Percentiles rank a stretch among this genome's conserved stretches.
These are phyloP conservation scores for Coemansia sp. DNA, from an alignment of 192 early-diverging fungal genomes.

Conservation along the genomic window DNA sequence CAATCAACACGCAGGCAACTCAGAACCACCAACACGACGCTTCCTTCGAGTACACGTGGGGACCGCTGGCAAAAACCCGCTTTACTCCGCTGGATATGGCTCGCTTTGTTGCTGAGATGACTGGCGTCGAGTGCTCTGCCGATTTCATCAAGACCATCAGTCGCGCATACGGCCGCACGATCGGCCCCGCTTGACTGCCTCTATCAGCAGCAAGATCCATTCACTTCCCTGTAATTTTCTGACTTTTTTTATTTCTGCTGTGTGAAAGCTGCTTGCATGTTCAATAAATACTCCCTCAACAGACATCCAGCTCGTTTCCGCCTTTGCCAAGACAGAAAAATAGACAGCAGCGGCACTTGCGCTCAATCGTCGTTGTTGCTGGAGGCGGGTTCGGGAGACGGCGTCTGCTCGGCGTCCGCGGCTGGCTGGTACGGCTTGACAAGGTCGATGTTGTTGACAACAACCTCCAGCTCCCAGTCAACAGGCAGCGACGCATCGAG, in stretches of 20 bases:
- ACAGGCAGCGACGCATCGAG: slow-evolving; percentile 74
- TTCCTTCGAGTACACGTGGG: slow-evolving; percentile 43
- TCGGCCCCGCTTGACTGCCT: background rate
- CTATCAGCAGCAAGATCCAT: background rate
- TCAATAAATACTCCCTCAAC: too few relatives aligned
- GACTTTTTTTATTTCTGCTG: background rate
- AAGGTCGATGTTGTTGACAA: slow-evolving; percentile 75
- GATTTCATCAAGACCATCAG: slow-evolving; percentile 44
- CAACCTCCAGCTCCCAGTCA: slow-evolving; percentile 71
- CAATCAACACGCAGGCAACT: slow-evolving; percentile 5
- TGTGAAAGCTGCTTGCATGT: background rate
- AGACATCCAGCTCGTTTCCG: too few relatives aligned
- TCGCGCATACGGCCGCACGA: slow-evolving; percentile 45
- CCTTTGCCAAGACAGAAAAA: too few relatives aligned
- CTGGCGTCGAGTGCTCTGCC: slow-evolving; percentile 40
- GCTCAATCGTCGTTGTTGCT: background rate
- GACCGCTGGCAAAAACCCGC: slow-evolving; percentile 35
- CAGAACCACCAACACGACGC: slow-evolving; percentile 28
- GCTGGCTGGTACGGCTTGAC: slow-evolving; percentile 56
- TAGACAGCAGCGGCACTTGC: too few relatives aligned
- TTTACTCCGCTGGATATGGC: slow-evolving; percentile 51
- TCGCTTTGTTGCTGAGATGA: slow-evolving; percentile 40
- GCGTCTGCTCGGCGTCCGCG: background rate
- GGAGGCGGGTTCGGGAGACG: background rate
- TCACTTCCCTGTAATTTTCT: background rate